Conservation (phyloP, 2,329 filamentous ascomycete species). For the Phialophora chinensis region DNA sequence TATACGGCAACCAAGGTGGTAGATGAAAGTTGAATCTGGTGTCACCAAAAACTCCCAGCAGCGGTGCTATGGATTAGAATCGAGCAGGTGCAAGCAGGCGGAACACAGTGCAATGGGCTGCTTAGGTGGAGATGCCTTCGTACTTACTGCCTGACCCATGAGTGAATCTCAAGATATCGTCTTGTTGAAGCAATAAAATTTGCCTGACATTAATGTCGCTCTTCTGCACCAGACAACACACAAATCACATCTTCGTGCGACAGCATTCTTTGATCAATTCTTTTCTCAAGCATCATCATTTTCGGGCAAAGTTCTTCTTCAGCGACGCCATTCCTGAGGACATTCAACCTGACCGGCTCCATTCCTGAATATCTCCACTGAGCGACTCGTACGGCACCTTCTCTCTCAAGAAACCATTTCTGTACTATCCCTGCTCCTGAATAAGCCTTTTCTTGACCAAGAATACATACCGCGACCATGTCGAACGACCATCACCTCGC, state of each 20-base stretch:
- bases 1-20: not conserved
- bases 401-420: not conserved
- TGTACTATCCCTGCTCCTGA: not conserved
- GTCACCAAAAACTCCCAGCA: not conserved
- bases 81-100: not conserved
- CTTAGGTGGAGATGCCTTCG: not conserved
- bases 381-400: not conserved
- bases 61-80: not conserved
- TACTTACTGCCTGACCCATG: conserved; percentile 16
- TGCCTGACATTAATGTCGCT: not conserved
- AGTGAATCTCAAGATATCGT: not conserved
- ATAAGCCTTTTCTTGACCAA: not conserved
- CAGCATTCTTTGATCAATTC: not conserved
- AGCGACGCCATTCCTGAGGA: not conserved
- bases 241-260: not conserved
- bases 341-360: not conserved
- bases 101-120: too few species aligned
- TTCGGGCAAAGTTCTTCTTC: not conserved
- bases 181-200: not conserved
- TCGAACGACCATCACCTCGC: not conserved
- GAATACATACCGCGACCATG: not conserved
- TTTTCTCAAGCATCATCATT: not conserved
- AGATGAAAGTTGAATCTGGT: not conserved
- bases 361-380: not conserved
- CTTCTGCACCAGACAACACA: not conserved